Conservation (phyloP, 306 rosid genomes). For the Cicer yamashitae region DNA sequence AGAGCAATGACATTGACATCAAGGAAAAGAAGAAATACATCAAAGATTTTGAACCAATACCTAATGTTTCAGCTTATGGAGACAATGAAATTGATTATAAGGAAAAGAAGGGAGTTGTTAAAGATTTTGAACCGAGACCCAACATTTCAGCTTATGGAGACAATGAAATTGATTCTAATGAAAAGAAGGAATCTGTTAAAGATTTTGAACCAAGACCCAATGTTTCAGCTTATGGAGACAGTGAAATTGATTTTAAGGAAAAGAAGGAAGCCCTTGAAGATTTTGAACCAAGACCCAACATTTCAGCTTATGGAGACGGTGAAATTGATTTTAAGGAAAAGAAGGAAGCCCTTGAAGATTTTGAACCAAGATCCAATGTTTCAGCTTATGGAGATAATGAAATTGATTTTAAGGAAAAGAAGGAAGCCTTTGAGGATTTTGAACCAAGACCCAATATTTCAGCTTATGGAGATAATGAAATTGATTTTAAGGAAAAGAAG, state of each 20-base stretch:
- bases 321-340: neutral
- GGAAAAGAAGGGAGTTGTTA: neutral
- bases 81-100: neutral
- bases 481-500: neutral
- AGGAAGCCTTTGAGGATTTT: neutral
- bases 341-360: neutral
- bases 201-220: slow-evolving; percentile 41
- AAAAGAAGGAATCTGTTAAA: neutral
- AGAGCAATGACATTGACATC: neutral
- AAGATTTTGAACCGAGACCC: slow-evolving; percentile 32
- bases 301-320: slow-evolving; percentile 10
- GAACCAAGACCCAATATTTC: slow-evolving; percentile 39
- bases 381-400: neutral
- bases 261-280: neutral
- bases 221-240: neutral
- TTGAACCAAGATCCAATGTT: slow-evolving; percentile 38
- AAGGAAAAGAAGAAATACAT: neutral
- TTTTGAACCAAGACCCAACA: slow-evolving; percentile 37
- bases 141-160: slow-evolving; percentile 13
- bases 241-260: neutral
- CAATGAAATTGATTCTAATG: neutral
- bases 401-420: neutral
- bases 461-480: neutral
- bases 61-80: neutral
- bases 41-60: slow-evolving; percentile 33